Base-by-base conservation (phyloP, 1,284 basidiomycete species). In the Cystobasidium sp. region DNA sequence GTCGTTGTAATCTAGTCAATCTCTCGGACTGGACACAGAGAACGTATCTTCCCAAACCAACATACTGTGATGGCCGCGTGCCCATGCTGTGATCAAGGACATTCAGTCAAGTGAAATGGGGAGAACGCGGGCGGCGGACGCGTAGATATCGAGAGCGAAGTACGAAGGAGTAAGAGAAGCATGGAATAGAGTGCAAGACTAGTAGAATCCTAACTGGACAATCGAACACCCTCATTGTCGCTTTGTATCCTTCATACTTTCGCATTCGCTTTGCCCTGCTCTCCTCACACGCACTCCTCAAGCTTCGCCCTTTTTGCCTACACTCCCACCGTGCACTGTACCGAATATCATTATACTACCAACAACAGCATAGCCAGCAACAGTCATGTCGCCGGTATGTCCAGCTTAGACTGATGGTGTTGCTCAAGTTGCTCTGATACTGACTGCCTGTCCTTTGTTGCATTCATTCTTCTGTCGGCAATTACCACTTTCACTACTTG, bases 301-400 rank as follows among this genome's bases (percentile, higher is more conserved):
- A 20, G 47, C 47, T 20, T 51, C 20, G 61, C 61, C 43, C 43
- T 63, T 63, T 49, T 49, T n/a, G 44, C 47, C 44, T 44, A 14
- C 20, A 22, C 44, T 44, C 20, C 43, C 39, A 41, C 37, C 37
- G 16, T 6, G 20, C 39, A 41, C 37, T 18, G 37, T 12, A 14
- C 55, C 9, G 55, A 3, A 14, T 10, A 8, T 58, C 22, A 37
- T 7, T 6, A n/a, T 14, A n/a, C 12, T 49, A 49, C n/a, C 12
- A 49, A 14, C 12, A 12, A 49, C 46, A 12, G 16, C 55, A 31
- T 31, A 22, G 55, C 22, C 22, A 58, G 55, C 55, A 58, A 49
- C 46, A 49, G 31, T 41, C 56, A 59, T 59, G 56, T 59, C 56
- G 56, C 56, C 56, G 56, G 56, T 59, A 59, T 59, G 56, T 39